Conservation (phyloP, 352 stramenopile genomes). For the Globisporangium cylindrosporum region DNA sequence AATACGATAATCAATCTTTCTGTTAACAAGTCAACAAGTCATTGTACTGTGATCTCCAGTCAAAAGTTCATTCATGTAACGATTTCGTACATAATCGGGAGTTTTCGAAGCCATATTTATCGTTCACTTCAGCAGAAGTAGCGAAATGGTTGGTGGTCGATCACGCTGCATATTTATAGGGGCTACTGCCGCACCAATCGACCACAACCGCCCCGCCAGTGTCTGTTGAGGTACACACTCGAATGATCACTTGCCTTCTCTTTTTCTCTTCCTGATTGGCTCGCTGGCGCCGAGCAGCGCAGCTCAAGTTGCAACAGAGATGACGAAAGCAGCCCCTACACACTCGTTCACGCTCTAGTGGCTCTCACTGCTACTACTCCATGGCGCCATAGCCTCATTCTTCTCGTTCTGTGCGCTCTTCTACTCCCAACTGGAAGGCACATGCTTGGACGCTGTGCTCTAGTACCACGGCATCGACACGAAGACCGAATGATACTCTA, state of each 20-base stretch:
- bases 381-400: neutral
- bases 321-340: neutral
- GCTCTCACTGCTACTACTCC: neutral
- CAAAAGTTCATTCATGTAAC: neutral
- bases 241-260: neutral
- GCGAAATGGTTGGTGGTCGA: neutral
- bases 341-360: neutral
- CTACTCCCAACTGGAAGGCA: constrained; percentile 11
- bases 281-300: neutral
- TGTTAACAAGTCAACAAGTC: neutral
- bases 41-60: no score
- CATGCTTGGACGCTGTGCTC: constrained; percentile 5
- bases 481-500: neutral
- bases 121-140: neutral
- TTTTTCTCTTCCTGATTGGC: neutral
- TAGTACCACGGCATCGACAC: constrained; percentile 3
- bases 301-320: neutral
- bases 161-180: neutral
- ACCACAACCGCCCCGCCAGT: neutral
- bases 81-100: neutral
- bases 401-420: constrained; percentile 5
- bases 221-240: neutral
- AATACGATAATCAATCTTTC: neutral
- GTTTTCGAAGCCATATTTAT: neutral
- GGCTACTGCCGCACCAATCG: no score